A percentile compares a stretch with the other conserved stretches of the same genome.
These are phyloP conservation scores for Globisporangium apiculatum DNA, from an alignment of 352 stramenopile genomes.

Conservation along the genomic window DNA sequence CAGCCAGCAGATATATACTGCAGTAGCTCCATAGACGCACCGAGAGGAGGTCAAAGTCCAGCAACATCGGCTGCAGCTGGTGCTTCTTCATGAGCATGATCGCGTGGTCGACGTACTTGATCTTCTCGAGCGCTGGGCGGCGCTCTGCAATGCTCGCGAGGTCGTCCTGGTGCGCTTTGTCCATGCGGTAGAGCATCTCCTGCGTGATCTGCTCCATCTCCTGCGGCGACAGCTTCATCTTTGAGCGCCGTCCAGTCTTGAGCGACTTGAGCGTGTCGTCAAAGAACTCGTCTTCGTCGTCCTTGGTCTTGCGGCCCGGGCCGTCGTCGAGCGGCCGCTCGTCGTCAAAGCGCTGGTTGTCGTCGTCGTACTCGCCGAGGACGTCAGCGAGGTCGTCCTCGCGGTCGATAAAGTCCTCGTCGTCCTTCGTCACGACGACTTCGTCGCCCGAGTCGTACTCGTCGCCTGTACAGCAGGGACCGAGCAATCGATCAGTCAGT, in stretches of 20 bases:
- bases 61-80: conserved; percentile 81
- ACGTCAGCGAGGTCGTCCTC: conserved; percentile 83
- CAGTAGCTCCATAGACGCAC: conserved; percentile 20
- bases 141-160: conserved; percentile 49
- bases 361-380: conserved; percentile 72
- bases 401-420: conserved; percentile 85
- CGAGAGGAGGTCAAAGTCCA: conserved; percentile 84
- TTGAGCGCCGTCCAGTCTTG: conserved; percentile 72
- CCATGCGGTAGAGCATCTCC: conserved; percentile 85
- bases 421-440: conserved; percentile 57
- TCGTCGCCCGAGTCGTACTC: conserved; percentile 86
- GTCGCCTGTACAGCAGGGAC: conserved; percentile 24
- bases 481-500: conserved; percentile 1
- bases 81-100: conserved; percentile 71
- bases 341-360: conserved; percentile 74
- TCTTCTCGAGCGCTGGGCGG: conserved; percentile 67
- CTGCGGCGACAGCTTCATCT: conserved; percentile 76
- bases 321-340: conserved; percentile 62
- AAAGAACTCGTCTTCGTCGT: conserved; percentile 61
- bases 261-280: conserved; percentile 78
- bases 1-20: background rate
- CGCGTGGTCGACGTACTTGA: conserved; percentile 78
- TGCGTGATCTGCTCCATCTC: conserved; percentile 85
- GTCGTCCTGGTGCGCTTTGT: conserved; percentile 82
- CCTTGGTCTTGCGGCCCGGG: conserved; percentile 17